Conservation (phyloP, 1,284 basidiomycete genomes). For the Cryptococcus sp. region DNA sequence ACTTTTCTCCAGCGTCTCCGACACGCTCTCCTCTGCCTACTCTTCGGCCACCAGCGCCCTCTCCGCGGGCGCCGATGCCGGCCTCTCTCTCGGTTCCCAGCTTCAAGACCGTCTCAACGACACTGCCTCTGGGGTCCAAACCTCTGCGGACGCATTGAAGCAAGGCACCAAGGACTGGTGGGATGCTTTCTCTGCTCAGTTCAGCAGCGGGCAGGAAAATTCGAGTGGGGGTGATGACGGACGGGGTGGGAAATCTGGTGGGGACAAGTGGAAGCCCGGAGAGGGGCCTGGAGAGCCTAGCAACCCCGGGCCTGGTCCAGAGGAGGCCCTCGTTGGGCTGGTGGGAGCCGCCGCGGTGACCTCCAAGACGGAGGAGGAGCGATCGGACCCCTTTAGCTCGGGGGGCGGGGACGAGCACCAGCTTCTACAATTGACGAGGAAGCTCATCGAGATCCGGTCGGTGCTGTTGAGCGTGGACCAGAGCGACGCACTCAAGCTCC, state of each 20-base stretch:
- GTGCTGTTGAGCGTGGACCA: constrained; percentile 95
- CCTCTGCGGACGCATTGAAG: constrained; percentile 29
- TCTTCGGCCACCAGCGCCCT: constrained; percentile 32
- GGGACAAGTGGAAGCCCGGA: constrained; percentile 26
- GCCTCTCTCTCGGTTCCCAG: constrained; percentile 17
- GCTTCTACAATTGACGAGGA: constrained; percentile 86
- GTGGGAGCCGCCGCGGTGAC: constrained; percentile 22
- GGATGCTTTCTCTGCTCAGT: constrained; percentile 38
- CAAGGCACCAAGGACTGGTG: constrained; percentile 41
- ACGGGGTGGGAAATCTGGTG: constrained; percentile 8
- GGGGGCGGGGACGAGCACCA: constrained; percentile 36
- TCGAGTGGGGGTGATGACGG: constrained; percentile 17
- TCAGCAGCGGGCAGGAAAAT: constrained; percentile 6
- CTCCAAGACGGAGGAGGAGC: constrained; percentile 15
- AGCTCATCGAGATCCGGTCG: constrained; percentile 92
- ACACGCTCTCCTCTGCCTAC: constrained; percentile 40
- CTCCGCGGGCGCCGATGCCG: constrained; percentile 22
- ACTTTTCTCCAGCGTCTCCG: constrained; percentile 32
- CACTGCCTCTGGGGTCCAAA: constrained; percentile 21
- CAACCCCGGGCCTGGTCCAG: constrained; percentile 13
- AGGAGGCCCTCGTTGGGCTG: constrained; percentile 28
- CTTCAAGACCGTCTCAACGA: constrained; percentile 18
- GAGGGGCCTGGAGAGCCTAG: constrained; percentile 35
- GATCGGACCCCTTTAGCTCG: constrained; percentile 9
- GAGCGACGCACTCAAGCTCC: constrained; percentile 86